These are phyloP conservation scores for Yarrowia keelungensis DNA, from an alignment of 805 yeast genomes.

Conservation along the genomic window DNA sequence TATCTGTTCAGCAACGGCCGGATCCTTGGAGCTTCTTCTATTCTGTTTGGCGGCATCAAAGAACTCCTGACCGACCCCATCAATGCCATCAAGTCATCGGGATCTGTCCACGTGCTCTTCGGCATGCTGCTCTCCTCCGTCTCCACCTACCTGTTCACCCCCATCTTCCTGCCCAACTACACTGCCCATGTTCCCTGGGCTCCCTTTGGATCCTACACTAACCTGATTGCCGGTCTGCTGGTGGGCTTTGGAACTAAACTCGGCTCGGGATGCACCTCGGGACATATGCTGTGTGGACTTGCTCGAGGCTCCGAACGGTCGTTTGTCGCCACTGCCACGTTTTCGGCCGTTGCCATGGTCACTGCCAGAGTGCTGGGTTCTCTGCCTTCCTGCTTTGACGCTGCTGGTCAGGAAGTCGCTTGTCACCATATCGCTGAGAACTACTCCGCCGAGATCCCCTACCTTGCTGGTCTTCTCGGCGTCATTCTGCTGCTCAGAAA, in stretches of 20 bases:
- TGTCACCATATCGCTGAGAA: constrained; percentile 1
- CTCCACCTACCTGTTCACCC: constrained; percentile 9
- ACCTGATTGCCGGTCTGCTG: constrained; percentile 8
- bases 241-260: constrained; percentile 3
- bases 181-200: neutral
- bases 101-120: constrained; percentile 1
- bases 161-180: constrained; percentile 9
- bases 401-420: neutral
- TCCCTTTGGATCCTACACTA: neutral
- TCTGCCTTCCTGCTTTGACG: neutral
- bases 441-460: constrained; percentile 1
- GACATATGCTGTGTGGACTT: constrained; percentile 4
- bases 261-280: constrained; percentile 6
- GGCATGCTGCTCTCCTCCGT: neutral
- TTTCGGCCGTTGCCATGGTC: constrained; percentile 3
- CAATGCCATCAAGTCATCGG: neutral
- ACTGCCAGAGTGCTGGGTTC: constrained; percentile 1
- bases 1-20: constrained; percentile 3
- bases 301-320: constrained; percentile 10
- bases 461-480: constrained; percentile 1
- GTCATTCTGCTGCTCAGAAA: neutral
- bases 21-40: neutral
- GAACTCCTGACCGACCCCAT: constrained; percentile 5
- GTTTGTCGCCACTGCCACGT: constrained; percentile 2
- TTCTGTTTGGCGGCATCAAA: neutral